These are phyloP conservation scores for Lipomyces mesembrius DNA, from an alignment of 805 yeast species.

Conservation along the genomic window DNA sequence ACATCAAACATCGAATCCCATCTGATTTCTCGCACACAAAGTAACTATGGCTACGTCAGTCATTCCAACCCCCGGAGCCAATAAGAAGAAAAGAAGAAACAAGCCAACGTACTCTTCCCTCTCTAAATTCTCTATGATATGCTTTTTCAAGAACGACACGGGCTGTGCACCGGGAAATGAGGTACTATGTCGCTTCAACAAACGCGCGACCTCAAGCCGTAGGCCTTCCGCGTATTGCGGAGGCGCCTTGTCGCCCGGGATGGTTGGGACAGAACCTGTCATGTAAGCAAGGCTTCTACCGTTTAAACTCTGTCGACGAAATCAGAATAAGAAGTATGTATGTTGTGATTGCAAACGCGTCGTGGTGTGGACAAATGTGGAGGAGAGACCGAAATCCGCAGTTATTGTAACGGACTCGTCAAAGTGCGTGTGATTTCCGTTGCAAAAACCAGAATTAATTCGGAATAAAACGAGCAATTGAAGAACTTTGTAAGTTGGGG, in stretches of 20 bases:
- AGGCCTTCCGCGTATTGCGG: slow-evolving; percentile 71
- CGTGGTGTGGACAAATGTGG: background rate
- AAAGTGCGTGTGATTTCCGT: background rate
- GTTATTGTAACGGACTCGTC: background rate
- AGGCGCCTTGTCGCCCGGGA: slow-evolving; percentile 84
- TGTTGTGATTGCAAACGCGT: background rate
- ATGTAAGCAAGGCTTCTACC: slow-evolving; percentile 7
- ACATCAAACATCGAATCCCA: slow-evolving; percentile 83
- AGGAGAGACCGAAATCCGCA: background rate
- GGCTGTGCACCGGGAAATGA: slow-evolving; percentile 87
- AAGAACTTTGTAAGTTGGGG: too few species aligned
- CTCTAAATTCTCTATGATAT: slow-evolving; percentile 64
- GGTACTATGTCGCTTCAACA: slow-evolving; percentile 60
- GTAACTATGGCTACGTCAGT: slow-evolving; percentile 49
- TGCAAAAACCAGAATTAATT: background rate
- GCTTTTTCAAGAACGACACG: slow-evolving; percentile 79
- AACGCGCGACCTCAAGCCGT: slow-evolving; percentile 66
- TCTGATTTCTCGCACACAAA: slow-evolving; percentile 96
- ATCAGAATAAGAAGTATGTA: background rate
- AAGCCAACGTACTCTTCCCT: slow-evolving; percentile 56
- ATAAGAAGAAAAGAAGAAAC: background rate
- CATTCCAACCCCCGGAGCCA: background rate
- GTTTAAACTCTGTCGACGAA: background rate
- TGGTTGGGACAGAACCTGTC: slow-evolving; percentile 61
- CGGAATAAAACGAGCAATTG: background rate